Conservation (phyloP, 2,329 filamentous ascomycete genomes). For the Botrytis porri region DNA sequence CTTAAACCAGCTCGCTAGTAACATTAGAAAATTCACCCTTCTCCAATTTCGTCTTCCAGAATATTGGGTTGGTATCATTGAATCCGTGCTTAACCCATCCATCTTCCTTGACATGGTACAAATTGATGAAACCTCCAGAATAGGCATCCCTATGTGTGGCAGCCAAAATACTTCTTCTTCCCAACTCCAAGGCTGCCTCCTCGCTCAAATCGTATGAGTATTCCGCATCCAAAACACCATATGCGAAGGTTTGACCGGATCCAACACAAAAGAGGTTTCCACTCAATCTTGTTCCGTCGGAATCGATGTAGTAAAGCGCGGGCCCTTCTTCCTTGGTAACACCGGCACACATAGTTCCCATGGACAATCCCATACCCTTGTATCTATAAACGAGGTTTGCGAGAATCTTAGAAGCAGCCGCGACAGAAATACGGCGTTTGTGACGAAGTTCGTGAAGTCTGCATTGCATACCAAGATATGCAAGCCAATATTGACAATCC, state of each 20-base stretch:
- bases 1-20: conserved; percentile 38
- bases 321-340: conserved; percentile 94
- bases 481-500: conserved; percentile 99
- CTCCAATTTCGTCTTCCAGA: conserved; percentile 99
- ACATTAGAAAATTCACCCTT: conserved; percentile 83
- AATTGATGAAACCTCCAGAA: conserved; percentile 96
- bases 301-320: conserved; percentile 98
- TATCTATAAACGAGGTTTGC: conserved; percentile 98
- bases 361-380: conserved; percentile 97
- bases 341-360: conserved; percentile 99
- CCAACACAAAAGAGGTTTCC: conserved; percentile 98
- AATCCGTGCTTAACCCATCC: conserved; percentile 99
- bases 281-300: conserved; percentile 85
- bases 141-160: conserved; percentile 98
- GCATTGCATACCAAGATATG: conserved; percentile 98
- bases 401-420: conserved; percentile 96
- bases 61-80: conserved; percentile 96
- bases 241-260: conserved; percentile 97
- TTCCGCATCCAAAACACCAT: conserved; percentile 94
- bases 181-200: conserved; percentile 87
- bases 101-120: conserved; percentile 98
- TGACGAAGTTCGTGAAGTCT: conserved; percentile 98
- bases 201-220: conserved; percentile 86
- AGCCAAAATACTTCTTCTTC: conserved; percentile 86
- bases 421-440: conserved; percentile 97